Base-by-base conservation (phyloP, 208 protist species). In the Willaertia magna region DNA sequence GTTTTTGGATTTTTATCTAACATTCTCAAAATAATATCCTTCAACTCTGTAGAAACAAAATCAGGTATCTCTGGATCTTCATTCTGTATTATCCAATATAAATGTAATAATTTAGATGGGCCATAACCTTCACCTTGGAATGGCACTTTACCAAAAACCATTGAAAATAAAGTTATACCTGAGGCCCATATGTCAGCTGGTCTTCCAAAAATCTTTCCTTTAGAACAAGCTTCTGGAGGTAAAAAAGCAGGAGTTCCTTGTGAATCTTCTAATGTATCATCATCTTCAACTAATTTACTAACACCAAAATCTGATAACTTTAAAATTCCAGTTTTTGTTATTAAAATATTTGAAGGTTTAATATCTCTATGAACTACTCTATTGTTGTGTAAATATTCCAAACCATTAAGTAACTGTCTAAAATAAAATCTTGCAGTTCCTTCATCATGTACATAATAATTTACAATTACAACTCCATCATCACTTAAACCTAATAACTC, bases 291-390 rank as follows among this genome's bases (percentile, higher is more conserved):
- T 26, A 81, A 85, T 44, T 92, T 88, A 44, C 92, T 90, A 49
- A 94, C 92, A 4, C 94, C 94, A 84, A 97, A 97, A 88, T 97
- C 94, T 7, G 92, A 93, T n/a, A 97, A 93, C 78, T 97, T 97
- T 87, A 93, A 95, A 55, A 87, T 90, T 14, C 94, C 93, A 7
- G 90, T 75, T 22, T 93, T 88, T 22, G 92, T 93, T 44, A 96
- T 86, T 74, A 97, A 90, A 74, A 96, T 93, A 89, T 97, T 97
- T 88, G 95, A 92, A 55, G 94, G 94, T 88, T 97, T 97, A 48
- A 97, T 91, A 86, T 97, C 94, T 49, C 94, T 89, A 85, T 97
- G 94, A 22, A 96, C 92, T 46, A 96, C 89, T 30, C 91, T 91
- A 84, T 91, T 91, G 0, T 90, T 91, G 86, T 97, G 94, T 46